phyloP scores from a whole-genome alignment of 495 filamentous ascomycete genomes.

The Staphylotrichum longicolle region DNA sequence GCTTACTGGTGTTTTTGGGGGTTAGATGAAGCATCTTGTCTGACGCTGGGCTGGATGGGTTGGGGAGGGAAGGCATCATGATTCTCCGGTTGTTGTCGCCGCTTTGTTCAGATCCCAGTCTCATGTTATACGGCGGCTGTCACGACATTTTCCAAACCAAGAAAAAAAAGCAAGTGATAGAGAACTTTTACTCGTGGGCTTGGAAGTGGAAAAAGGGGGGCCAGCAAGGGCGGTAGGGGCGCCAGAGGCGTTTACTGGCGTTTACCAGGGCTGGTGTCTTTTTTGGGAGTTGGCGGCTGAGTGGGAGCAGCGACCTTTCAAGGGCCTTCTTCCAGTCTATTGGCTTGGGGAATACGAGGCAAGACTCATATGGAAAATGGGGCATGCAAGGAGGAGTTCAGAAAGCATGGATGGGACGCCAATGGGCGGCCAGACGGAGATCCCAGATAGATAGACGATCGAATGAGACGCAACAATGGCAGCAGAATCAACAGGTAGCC shows the following conservation, averaged over 20 bases:
- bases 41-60: too few species aligned
- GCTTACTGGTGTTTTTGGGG: not conserved
- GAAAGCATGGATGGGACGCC: slow-evolving; percentile 3
- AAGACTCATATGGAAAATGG: not conserved
- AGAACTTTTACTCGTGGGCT: not conserved
- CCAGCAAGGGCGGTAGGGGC: not conserved
- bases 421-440: not conserved
- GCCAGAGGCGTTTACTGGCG: not conserved
- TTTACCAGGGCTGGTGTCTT: not conserved
- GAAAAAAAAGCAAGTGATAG: not conserved
- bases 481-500: not conserved
- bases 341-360: slow-evolving; percentile 4
- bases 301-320: not conserved
- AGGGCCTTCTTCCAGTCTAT: not conserved
- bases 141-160: not conserved
- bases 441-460: not conserved
- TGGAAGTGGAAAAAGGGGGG: not conserved
- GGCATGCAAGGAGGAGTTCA: not conserved
- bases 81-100: too few species aligned
- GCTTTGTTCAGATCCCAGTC: not conserved
- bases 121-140: slow-evolving; percentile 5
- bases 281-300: too few species aligned
- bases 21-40: too few species aligned
- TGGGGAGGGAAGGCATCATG: not conserved
- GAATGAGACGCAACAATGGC: not conserved